Base-by-base conservation (phyloP, 2,329 filamentous ascomycete species). In the Neoascochyta sp. region DNA sequence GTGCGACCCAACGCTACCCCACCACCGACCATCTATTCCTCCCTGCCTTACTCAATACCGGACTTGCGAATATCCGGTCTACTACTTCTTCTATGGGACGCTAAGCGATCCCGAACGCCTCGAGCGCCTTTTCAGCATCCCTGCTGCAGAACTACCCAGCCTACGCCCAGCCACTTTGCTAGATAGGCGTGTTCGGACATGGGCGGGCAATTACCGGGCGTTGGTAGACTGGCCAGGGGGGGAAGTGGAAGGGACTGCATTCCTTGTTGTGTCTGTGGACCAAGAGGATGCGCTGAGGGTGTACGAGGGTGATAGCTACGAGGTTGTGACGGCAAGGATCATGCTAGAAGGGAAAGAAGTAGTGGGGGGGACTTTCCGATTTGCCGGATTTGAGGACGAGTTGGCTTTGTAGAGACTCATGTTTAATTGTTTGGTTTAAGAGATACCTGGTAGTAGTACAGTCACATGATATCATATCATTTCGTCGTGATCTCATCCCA, bases 281-380 rank as follows among this genome's bases (percentile, higher is more conserved):
- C 20, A 33, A 22, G 34, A 38, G 22, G 34, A 33, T 15, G 24
- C 30, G 16, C 15, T 38, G 16, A 27, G 24, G 9, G 16, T 38
- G 13, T 38, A 38, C 26, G 34, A 38, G 25, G 31, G 29, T 10
- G 34, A 38, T 28, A 34, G 17, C 10, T 34, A 38, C 16, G 34
- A 38, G 29, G 25, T 38, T 21, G 34, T 38, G n/a, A n/a, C 14
- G 3, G 30, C 30, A 19, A 27, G 18, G 16, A 9, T 33, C 17
- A 14, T 33, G 10, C 10, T 20, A 7, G 7, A 20, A 10, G 18
- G 18, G 18, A 20, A 20, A 20, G 18, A 7, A 10, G 18, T 20
- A 20, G 7, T 20, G 18, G 18, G 18, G 10, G 10, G 18, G 18
- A 20, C 18, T 7, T 20, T 20, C 10, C 18, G 18, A 10, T 20